A percentile compares a stretch with the other conserved stretches of the same genome.
Conservation (phyloP, 495 filamentous ascomycete genomes). For the Penicillium egyptiacum region DNA sequence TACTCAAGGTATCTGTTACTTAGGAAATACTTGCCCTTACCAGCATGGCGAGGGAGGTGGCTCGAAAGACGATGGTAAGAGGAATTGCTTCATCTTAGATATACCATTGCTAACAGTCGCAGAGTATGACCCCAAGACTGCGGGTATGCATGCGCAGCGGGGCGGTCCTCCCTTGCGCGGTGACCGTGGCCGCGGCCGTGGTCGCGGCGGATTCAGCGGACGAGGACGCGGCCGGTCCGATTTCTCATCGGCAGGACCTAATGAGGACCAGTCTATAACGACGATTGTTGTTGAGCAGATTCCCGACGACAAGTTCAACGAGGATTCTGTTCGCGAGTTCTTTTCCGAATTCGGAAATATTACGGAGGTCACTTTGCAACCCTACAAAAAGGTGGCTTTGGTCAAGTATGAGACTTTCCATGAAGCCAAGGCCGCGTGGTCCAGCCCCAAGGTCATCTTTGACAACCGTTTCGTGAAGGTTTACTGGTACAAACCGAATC, state of each 20-base stretch:
- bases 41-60: constrained; percentile 72
- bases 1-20: constrained; percentile 78
- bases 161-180: constrained; percentile 31
- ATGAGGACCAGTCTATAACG: constrained; percentile 69
- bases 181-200: constrained; percentile 52
- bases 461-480: constrained; percentile 98
- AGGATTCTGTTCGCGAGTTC: constrained; percentile 71
- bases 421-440: constrained; percentile 77
- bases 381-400: constrained; percentile 74
- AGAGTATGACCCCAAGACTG: constrained; percentile 87
- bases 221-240: constrained; percentile 59
- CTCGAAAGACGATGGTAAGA: constrained; percentile 50
- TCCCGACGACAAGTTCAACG: constrained; percentile 79
- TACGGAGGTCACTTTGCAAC: constrained; percentile 68
- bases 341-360: constrained; percentile 86
- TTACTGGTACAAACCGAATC: constrained; percentile 81
- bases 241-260: constrained; percentile 75
- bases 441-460: constrained; percentile 91
- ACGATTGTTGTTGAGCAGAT: constrained; percentile 92
- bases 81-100: background rate
- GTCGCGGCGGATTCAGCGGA: constrained; percentile 45
- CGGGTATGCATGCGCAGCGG: constrained; percentile 45
- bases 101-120: constrained; percentile 22
- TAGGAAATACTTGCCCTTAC: constrained; percentile 75
- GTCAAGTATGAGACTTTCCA: constrained; percentile 76